phyloP scores from a whole-genome alignment of 192 early-diverging fungal genomes.

The Linnemannia elongata region DNA sequence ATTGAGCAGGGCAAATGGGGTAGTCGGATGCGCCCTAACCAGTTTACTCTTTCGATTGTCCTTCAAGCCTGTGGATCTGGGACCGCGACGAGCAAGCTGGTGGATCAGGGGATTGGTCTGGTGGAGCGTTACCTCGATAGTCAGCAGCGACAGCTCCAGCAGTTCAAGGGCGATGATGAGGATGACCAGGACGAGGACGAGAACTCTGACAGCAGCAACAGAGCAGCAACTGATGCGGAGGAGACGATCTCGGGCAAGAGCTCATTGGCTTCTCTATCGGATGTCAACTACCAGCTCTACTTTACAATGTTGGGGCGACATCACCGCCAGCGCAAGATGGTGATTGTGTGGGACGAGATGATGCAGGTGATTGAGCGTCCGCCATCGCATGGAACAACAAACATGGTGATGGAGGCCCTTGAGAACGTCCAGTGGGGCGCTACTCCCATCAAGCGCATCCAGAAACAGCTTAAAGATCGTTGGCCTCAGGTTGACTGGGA shows the following conservation, averaged over 20 bases:
- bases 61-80: slow-evolving; percentile 34
- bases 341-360: slow-evolving; percentile 48
- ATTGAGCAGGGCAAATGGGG: slow-evolving; percentile 45
- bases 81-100: background rate
- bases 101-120: slow-evolving; percentile 27
- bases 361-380: slow-evolving; percentile 22
- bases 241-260: background rate
- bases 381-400: slow-evolving; percentile 19
- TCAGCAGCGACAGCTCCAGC: background rate
- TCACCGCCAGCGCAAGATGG: slow-evolving; percentile 45
- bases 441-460: slow-evolving; percentile 29
- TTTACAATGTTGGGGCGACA: slow-evolving; percentile 42
- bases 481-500: slow-evolving; percentile 35
- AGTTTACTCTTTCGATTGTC: slow-evolving; percentile 44
- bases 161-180: background rate
- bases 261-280: background rate
- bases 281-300: slow-evolving; percentile 39
- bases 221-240: background rate
- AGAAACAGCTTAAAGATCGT: slow-evolving; percentile 16
- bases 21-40: slow-evolving; percentile 21
- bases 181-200: slow-evolving; percentile 12
- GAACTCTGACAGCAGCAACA: background rate
- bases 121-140: slow-evolving; percentile 2
- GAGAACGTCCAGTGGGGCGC: slow-evolving; percentile 54
- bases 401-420: slow-evolving; percentile 33